Evolutionary conservation across 2,329 filamentous ascomycete genomes (phyloP), one percentile per base, ranked within the genome.

Genomic region (Fusarium robinianum): DNA sequence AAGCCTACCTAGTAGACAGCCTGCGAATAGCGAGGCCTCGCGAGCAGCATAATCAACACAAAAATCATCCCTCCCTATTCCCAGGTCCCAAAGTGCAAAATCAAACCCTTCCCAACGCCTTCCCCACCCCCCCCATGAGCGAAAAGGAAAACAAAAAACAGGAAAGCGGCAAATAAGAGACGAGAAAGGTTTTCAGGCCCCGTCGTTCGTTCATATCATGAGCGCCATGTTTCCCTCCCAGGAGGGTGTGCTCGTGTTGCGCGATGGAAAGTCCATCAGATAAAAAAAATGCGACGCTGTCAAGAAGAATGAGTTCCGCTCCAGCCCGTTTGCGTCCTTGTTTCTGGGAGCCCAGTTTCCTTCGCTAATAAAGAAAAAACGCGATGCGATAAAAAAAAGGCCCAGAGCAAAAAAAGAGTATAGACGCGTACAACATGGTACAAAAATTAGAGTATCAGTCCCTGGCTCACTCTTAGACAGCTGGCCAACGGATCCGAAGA

Each of bases 401-500:
- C 14, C 19, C 26, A 55, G 42, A 39, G 52, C 48, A 35, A 55
- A 55, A 41, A 15, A 19, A 18, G 26, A 37, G 39, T 44, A 41
- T 36, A 45, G 25, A 24, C 29, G 30, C 34, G 25, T 24, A 41
- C 33, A n/a, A 35, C 37, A 53, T 39, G 36, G 21, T 37, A 51
- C 29, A 52, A 18, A 41, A 14, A 36, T 31, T 23, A 34, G 25
- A 34, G n/a, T 39, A 17, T 27, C 19, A n/a, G 17, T 16, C 23
- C 32, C 7, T 26, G 25, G 15, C 7, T 14, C 11, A 10, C 16
- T 21, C 29, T 62, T 34, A 67, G 17, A 67, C 60, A 18, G 71
- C 72, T 3, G 77, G 77, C 87, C 87, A 91, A 42, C 87, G 76
- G 41, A 81, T 78, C 53, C 84, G 83, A 59, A 97, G 72, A 2